These are phyloP conservation scores for Aureobasidium lini DNA, from an alignment of 2,329 filamentous ascomycete genomes.

Conservation along the genomic window DNA sequence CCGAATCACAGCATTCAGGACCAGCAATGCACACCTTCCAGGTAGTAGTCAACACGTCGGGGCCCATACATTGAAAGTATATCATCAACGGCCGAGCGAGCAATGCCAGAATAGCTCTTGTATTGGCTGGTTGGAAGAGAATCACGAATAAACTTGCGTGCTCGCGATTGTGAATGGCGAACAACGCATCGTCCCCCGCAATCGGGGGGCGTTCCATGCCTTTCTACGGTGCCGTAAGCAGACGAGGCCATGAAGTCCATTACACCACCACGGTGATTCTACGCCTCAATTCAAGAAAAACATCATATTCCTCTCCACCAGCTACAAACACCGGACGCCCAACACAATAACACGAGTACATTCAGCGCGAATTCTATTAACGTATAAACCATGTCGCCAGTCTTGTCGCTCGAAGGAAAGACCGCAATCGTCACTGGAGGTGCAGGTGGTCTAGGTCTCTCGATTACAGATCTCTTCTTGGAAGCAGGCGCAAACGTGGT, in stretches of 20 bases:
- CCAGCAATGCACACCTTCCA: too few relatives aligned
- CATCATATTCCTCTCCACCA: background rate
- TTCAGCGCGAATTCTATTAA: too few relatives aligned
- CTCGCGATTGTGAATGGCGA: background rate
- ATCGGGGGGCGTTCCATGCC: background rate
- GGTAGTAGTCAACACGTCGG: too few relatives aligned
- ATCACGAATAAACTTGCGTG: background rate
- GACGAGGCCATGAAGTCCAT: background rate
- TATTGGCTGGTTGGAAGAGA: background rate
- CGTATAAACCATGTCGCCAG: background rate
- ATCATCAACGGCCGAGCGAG: too few relatives aligned
- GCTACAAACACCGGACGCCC: background rate
- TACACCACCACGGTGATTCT: background rate
- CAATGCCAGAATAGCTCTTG: background rate
- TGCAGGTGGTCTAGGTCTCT: slow-evolving; percentile 28
- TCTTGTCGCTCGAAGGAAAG: slow-evolving; percentile 17
- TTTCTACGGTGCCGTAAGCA: background rate
- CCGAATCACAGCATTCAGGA: too few relatives aligned
- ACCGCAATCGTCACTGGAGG: slow-evolving; percentile 29
- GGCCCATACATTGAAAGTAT: too few relatives aligned
- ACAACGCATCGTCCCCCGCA: background rate
- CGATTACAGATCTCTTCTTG: slow-evolving; percentile 27
- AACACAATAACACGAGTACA: background rate
- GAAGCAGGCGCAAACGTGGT: slow-evolving; percentile 29
- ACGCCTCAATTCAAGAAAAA: background rate